A percentile compares a stretch with the other conserved stretches of the same genome.
Conservation (phyloP, 352 stramenopile genomes). For the Blastocystis sp. region DNA sequence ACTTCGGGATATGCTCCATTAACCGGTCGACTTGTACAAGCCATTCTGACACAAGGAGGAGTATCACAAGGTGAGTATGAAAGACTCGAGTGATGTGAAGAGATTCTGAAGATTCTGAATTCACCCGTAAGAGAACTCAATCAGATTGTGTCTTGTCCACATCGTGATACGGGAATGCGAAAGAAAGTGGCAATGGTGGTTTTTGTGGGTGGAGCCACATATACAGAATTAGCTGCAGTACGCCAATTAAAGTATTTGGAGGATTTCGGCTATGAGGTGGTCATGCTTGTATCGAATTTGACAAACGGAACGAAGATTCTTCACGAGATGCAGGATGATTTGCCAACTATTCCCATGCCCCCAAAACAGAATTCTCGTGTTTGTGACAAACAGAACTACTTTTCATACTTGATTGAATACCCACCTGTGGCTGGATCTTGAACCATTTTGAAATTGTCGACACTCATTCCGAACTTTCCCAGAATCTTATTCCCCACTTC, state of each 20-base stretch:
- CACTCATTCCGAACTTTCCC: constrained; percentile 95
- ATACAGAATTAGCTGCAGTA: constrained; percentile 45
- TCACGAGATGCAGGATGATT: not conserved
- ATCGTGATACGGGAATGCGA: not conserved
- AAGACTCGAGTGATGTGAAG: not conserved
- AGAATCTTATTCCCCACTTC: constrained; percentile 96
- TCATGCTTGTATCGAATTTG: constrained; percentile 31
- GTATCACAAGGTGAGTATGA: constrained; percentile 1
- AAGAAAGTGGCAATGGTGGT: constrained; percentile 65
- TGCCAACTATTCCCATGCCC: constrained; percentile 2
- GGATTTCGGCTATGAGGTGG: constrained; percentile 31
- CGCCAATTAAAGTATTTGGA: constrained; percentile 54
- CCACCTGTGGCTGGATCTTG: constrained; percentile 91
- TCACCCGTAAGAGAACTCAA: not conserved
- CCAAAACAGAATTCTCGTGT: constrained; percentile 11
- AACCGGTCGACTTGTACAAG: constrained; percentile 46
- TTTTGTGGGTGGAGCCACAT: constrained; percentile 45
- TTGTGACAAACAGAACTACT: constrained; percentile 64
- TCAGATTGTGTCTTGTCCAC: not conserved
- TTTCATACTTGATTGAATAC: constrained; percentile 91
- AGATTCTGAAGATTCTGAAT: constrained; percentile 44
- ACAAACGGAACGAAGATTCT: constrained; percentile 29
- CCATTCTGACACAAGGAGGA: not conserved
- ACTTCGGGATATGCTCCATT: constrained; percentile 61
- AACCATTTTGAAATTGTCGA: constrained; percentile 98